Evolutionary conservation across 768 basidiomycete genomes (phyloP), one percentile per base, ranked within the genome.

Genomic region (Boletus edulis): DNA sequence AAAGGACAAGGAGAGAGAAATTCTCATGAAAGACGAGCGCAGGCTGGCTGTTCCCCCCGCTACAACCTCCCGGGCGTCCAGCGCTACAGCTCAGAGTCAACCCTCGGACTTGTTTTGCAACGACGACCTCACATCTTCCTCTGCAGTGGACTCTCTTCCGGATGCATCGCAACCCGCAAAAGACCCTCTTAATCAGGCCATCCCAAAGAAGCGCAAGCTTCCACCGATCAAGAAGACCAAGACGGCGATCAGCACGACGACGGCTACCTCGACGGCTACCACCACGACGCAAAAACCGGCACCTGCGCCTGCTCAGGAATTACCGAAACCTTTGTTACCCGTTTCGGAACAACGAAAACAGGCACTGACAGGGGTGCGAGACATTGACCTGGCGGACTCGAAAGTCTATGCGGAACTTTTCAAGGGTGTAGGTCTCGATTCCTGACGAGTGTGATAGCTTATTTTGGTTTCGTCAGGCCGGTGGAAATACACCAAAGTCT

Each of bases 211-310:
- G 66, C 79, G 75, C 38, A 89, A 87, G 64, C 74, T 85, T 20
- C 84, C 86, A 0, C 72, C 80, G n/a, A 87, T 87, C 57, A 86
- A 81, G 74, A 86, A 87, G 72, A 82, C 75, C 68, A 85, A 86
- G 67, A 60, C 66, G n/a, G 47, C 67, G 10, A 18, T 44, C 0
- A 46, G 63, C 12, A 56, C 67, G 15, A 61, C 65, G 3, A 61
- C 65, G 3, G 54, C 61, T 5, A 59, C 67, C n/a, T 41, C 67
- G 0, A 62, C 66, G 2, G 57, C 72, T 2, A 50, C 70, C 15
- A 52, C 69, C 1, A 58, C 62, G 5, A 32, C 69, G 18, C 67
- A 66, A 32, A 72, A 68, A 22, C 46, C 61, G n/a, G 47, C 53
- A 8, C 56, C 56, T 0, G 18, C 53, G 4, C 38, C 50, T 3